Percentiles rank a stretch among this genome's conserved stretches.
Evolutionary conservation across 805 yeast species (phyloP).

Genomic region (Tetrapisispora namnaoensis): DNA sequence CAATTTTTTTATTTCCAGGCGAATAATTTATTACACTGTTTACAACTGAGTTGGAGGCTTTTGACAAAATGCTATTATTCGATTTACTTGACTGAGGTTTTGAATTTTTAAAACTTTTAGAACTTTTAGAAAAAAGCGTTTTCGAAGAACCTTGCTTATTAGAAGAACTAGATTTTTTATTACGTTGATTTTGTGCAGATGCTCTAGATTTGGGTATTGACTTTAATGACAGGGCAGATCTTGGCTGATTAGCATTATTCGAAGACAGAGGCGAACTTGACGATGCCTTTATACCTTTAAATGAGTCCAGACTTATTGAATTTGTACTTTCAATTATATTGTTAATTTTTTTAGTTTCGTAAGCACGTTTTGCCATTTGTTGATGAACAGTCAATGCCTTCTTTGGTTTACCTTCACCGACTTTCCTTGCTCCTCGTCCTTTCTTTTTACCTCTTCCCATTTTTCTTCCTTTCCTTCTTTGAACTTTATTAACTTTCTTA

Average conservation of each 20-base stretch:
- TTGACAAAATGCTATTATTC: background rate
- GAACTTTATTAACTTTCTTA: conserved; percentile 5
- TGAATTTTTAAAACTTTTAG: too few relatives aligned
- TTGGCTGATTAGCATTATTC: background rate
- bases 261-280: background rate
- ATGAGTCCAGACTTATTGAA: conserved; percentile 31
- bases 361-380: conserved; percentile 22
- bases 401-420: conserved; percentile 6
- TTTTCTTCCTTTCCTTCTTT: conserved; percentile 27
- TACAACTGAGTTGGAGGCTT: background rate
- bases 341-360: conserved; percentile 23
- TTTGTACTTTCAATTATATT: conserved; percentile 34
- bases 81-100: background rate
- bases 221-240: background rate
- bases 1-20: background rate
- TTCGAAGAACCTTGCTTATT: background rate
- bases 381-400: conserved; percentile 20
- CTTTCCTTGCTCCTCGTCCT: background rate
- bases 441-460: conserved; percentile 18
- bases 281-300: conserved; percentile 26
- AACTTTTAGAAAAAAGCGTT: too few relatives aligned
- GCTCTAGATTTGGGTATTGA: background rate
- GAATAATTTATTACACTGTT: background rate
- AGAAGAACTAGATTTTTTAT: background rate
- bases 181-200: background rate